Evolutionary conservation across 768 basidiomycete species (phyloP), one percentile per base, ranked within the genome.

Genomic region (Suillus variegatus): DNA sequence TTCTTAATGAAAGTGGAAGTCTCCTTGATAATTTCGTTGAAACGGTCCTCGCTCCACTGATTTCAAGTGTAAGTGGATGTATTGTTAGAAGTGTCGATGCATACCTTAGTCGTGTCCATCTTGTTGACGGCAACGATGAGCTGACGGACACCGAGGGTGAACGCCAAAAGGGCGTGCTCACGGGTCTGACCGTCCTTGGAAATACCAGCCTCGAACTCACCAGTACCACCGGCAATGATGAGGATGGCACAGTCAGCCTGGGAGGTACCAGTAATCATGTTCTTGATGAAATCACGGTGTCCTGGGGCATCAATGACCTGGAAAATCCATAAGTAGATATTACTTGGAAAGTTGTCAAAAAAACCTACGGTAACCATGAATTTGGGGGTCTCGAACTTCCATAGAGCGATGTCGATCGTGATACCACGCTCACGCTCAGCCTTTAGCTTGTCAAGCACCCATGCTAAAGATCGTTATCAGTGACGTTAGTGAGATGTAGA

Each of bases 401-500:
- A 99, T 81, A 99, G 94, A 70, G 97, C 97, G 80, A 99, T 99
- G 88, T 99, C 97, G 79, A 99, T 99, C 76, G 97, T 99, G 87
- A 99, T 99, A 90, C 97, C 97, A 90, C 97, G 97, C 88, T 99
- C 97, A 85, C 97, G 97, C 89, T 99, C 97, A 74, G 97, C 97
- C 90, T 99, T 99, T 73, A 99, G 94, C 86, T 98, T 99, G 88
- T 99, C 97, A 76, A 99, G 94, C 72, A 99, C 97, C 97, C 97
- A 98, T 69, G 97, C 95, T 98, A 77, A 66, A 72, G 72, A 75
- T 75, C 69, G 69, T 65, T 63, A 69, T 70, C 64, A 73, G 77
- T 61, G 63, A 73, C 62, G 64, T 65, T 57, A 32, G 73, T 66
- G 64, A 65, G 60, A 63, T 55, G 13, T 63, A 66, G 25, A 38